Conservation (phyloP, 805 yeast genomes). For the Starmera pachycereana region DNA sequence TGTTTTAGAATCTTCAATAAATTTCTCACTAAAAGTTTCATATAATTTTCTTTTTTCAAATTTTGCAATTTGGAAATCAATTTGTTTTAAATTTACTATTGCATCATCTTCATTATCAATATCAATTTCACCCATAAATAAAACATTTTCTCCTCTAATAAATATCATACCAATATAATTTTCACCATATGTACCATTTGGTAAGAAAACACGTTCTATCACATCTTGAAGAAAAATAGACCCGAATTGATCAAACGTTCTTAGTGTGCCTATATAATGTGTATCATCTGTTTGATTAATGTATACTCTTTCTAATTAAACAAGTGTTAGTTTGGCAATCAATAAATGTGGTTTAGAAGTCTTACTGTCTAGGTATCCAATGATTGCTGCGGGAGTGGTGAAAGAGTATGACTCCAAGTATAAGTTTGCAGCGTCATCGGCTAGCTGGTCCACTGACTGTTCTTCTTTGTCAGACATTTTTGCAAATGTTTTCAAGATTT, state of each 20-base stretch:
- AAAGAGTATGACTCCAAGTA: constrained; percentile 74
- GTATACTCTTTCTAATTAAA: constrained; percentile 45
- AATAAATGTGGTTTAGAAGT: neutral
- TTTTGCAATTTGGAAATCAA: constrained; percentile 56
- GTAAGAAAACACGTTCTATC: constrained; percentile 68
- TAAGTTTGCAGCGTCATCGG: constrained; percentile 40
- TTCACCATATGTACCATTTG: constrained; percentile 59
- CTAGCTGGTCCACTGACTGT: constrained; percentile 11
- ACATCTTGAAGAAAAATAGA: constrained; percentile 90
- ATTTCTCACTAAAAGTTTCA: constrained; percentile 26
- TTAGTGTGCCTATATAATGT: constrained; percentile 73
- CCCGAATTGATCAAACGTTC: constrained; percentile 92
- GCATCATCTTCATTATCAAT: constrained; percentile 76
- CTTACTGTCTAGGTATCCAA: constrained; percentile 71
- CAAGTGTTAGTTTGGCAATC: neutral
- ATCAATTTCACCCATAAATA: constrained; percentile 88
- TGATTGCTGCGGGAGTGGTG: constrained; percentile 85
- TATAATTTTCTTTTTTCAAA: constrained; percentile 23
- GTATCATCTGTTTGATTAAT: constrained; percentile 87
- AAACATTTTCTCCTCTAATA: constrained; percentile 94
- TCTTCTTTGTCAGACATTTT: constrained; percentile 1
- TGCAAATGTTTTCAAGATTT: constrained; percentile 2
- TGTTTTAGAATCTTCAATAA: constrained; percentile 35
- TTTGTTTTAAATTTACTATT: constrained; percentile 41
- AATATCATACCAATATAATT: constrained; percentile 69